Conservation (phyloP, 2,329 filamentous ascomycete genomes). For the Aspergillus brasiliensis region DNA sequence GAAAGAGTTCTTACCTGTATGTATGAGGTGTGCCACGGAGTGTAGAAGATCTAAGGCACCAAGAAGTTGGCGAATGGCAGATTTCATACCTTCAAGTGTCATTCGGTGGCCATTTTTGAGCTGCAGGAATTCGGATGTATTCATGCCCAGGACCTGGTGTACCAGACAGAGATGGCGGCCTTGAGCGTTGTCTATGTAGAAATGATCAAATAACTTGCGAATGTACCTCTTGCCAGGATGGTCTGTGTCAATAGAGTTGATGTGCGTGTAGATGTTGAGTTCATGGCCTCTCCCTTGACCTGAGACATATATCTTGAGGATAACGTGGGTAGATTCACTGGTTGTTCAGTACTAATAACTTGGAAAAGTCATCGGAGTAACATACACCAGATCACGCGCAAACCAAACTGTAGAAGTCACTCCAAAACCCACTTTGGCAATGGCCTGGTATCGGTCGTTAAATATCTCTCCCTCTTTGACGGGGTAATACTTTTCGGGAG, state of each 20-base stretch:
- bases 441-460: background rate
- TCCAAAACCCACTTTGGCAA: background rate
- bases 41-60: conserved; percentile 15
- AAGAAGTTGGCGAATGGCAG: conserved; percentile 12
- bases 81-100: conserved; percentile 13
- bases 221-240: conserved; percentile 21
- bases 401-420: background rate
- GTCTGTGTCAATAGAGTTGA: conserved; percentile 16
- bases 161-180: conserved; percentile 27
- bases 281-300: conserved; percentile 15
- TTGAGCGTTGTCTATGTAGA: conserved; percentile 19
- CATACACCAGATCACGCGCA: background rate
- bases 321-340: conserved; percentile 7
- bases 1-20: background rate
- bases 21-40: background rate
- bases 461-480: background rate
- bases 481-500: background rate
- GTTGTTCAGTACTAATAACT: background rate
- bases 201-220: conserved; percentile 22
- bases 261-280: conserved; percentile 20
- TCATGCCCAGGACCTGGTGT: conserved; percentile 23
- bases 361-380: background rate
- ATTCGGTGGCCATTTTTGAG: conserved; percentile 5
- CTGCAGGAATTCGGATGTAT: conserved; percentile 5
- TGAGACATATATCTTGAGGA: conserved; percentile 22